These are phyloP conservation scores for Podaxis rugospora DNA, from an alignment of 768 basidiomycete species.

Conservation along the genomic window DNA sequence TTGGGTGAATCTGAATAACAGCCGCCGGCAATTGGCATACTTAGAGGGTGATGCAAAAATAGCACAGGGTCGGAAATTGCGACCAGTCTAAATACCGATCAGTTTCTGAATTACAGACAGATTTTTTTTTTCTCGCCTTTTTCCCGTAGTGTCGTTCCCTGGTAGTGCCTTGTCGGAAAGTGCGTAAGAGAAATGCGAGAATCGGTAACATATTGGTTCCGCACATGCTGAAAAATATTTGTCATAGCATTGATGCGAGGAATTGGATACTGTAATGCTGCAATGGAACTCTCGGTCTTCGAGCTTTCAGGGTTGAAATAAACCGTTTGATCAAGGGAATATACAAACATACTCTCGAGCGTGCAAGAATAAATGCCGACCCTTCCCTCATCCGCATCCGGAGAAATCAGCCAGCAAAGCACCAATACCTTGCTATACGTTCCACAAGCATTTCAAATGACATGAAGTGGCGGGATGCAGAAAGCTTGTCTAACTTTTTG, in stretches of 20 bases:
- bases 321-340: no score
- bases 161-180: background rate
- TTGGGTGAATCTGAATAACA: background rate
- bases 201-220: background rate
- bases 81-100: background rate
- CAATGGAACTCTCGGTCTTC: no score
- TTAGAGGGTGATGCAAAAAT: background rate
- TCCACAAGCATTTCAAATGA: no score
- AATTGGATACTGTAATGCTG: no score
- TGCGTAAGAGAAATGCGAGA: background rate
- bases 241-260: no score
- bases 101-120: background rate
- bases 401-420: no score
- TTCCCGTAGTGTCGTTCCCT: background rate
- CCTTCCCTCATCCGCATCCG: no score
- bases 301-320: no score
- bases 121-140: background rate
- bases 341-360: no score
- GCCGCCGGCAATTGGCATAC: background rate
- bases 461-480: no score
- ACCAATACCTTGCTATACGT: no score
- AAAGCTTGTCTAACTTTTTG: background rate
- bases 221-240: background rate
- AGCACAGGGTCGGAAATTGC: background rate
- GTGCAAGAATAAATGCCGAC: no score